A percentile compares a stretch with the other conserved stretches of the same genome.
Conservation (phyloP, 192 early-diverging fungal species). For the Funneliformis mosseae region DNA sequence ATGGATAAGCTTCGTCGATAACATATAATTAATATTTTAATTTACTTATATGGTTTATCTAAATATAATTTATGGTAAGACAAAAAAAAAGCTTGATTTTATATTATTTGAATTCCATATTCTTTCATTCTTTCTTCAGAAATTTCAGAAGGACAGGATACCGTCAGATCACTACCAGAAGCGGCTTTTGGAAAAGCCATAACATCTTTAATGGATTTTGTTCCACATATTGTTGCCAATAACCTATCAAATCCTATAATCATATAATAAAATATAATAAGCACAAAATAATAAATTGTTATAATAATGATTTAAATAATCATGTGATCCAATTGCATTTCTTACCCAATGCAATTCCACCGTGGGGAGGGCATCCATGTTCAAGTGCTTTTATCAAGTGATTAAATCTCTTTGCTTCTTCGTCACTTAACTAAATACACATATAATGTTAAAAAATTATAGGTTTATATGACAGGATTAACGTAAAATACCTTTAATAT, state of each 20-base stretch:
- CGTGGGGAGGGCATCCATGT: conserved; percentile 88
- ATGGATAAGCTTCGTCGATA: too few relatives aligned
- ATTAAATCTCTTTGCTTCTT: conserved; percentile 65
- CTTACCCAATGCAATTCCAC: conserved; percentile 76
- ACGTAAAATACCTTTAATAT: conserved; percentile 56
- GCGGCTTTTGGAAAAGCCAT: conserved; percentile 92
- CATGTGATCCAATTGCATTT: too few relatives aligned
- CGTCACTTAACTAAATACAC: conserved; percentile 47
- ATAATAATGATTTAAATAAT: not conserved
- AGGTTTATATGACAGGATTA: not conserved
- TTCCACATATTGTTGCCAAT: conserved; percentile 72
- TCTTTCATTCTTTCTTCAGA: conserved; percentile 61
- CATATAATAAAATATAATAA: not conserved
- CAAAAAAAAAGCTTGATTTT: not conserved
- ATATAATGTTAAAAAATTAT: not conserved
- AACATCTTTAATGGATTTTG: conserved; percentile 80
- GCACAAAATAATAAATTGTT: not conserved
- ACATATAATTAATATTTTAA: too few relatives aligned
- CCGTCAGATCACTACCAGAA: conserved; percentile 80
- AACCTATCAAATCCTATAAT: conserved; percentile 73
- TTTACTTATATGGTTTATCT: too few relatives aligned
- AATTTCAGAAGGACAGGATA: conserved; percentile 70
- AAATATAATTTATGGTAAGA: too few relatives aligned
- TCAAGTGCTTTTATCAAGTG: conserved; percentile 82
- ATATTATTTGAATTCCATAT: conserved; percentile 56